Evolutionary conservation across 352 stramenopile species (phyloP).

Genomic region (Blastocystis sp.): DNA sequence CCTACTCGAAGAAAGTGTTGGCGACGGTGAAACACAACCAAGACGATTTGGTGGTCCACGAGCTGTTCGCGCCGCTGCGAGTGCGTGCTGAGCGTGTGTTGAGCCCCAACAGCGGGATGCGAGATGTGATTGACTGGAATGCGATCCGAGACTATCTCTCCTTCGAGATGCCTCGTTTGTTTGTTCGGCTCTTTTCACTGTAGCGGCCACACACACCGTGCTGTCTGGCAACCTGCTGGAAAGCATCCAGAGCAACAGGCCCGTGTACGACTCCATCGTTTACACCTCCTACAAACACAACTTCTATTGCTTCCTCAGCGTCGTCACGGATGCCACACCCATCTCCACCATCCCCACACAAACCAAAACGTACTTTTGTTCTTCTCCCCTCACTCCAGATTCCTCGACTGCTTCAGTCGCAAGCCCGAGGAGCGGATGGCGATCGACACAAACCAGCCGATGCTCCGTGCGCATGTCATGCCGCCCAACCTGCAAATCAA

Average conservation of each 20-base stretch:
- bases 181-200: neutral
- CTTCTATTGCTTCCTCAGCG: neutral
- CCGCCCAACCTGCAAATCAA: neutral
- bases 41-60: neutral
- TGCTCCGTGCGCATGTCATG: neutral
- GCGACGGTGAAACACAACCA: neutral
- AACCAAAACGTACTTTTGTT: neutral
- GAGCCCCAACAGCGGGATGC: neutral
- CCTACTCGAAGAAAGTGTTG: neutral
- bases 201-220: neutral
- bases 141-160: neutral
- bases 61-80: neutral
- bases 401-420: neutral
- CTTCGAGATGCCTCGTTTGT: neutral
- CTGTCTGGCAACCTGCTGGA: neutral
- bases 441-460: slow-evolving; percentile 7
- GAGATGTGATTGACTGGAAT: slow-evolving; percentile 17
- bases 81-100: neutral
- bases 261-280: slow-evolving; percentile 6
- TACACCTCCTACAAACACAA: slow-evolving; percentile 41
- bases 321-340: neutral
- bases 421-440: neutral
- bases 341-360: neutral
- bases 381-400: neutral
- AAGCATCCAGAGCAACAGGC: neutral